Percentiles rank a stretch among this genome's conserved stretches.
Evolutionary conservation across 2,329 filamentous ascomycete species (phyloP).

Genomic region (Ophiostoma perfectum): DNA sequence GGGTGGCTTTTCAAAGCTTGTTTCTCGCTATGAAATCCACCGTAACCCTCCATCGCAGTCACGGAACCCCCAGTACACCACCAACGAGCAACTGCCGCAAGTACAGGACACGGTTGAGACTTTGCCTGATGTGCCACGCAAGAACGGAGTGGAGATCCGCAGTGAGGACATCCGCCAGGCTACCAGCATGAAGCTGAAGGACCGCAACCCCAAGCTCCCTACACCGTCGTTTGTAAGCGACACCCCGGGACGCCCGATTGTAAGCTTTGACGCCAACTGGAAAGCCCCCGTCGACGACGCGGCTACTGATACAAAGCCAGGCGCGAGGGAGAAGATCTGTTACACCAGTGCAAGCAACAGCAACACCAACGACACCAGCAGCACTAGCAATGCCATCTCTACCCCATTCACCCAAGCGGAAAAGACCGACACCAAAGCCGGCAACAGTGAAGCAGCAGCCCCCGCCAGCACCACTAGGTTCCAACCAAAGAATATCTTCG

Average conservation of each 20-base stretch:
- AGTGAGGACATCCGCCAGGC: conserved; percentile 83
- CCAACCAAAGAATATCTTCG: conserved; percentile 22
- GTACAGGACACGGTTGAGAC: conserved; percentile 27
- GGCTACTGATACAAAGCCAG: conserved; percentile 64
- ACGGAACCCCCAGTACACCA: conserved; percentile 72
- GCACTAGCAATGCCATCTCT: conserved; percentile 24
- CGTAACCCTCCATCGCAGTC: conserved; percentile 79
- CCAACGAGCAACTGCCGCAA: conserved; percentile 46
- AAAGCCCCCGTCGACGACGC: conserved; percentile 56
- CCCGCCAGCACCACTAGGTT: conserved; percentile 29
- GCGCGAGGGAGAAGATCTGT: conserved; percentile 28
- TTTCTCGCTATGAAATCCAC: conserved; percentile 59
- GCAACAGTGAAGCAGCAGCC: conserved; percentile 17
- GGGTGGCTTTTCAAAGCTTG: conserved; percentile 35
- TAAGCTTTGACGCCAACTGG: conserved; percentile 90
- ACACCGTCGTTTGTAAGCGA: conserved; percentile 89
- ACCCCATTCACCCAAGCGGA: conserved; percentile 4
- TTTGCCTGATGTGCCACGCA: conserved; percentile 51
- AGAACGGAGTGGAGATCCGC: conserved; percentile 77
- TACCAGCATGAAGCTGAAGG: conserved; percentile 81
- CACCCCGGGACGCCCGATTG: conserved; percentile 83
- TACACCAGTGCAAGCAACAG: not conserved
- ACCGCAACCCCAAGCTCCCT: conserved; percentile 80
- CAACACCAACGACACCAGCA: conserved; percentile 25
- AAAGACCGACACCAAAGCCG: conserved; percentile 26